A percentile compares a stretch with the other conserved stretches of the same genome.
These are phyloP conservation scores for Tolypocladium tropicale DNA, from an alignment of 2,329 filamentous ascomycete genomes.

Conservation along the genomic window DNA sequence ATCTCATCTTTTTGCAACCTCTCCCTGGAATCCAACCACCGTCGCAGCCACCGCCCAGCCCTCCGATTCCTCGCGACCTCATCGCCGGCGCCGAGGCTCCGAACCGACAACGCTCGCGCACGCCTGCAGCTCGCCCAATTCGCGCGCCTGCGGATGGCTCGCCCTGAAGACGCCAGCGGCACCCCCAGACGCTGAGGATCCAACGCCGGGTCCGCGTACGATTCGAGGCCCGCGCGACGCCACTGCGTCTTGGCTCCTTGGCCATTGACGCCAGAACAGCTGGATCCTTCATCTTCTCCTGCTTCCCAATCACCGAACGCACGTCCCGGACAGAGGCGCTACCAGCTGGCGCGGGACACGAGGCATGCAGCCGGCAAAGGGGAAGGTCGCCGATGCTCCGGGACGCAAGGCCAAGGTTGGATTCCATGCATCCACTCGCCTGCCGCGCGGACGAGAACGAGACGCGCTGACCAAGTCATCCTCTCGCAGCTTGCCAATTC, in stretches of 20 bases:
- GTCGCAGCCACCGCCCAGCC: background rate
- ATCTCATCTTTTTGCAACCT: background rate
- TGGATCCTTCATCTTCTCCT: background rate
- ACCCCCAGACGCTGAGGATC: background rate
- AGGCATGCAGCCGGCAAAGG: slow-evolving; percentile 44
- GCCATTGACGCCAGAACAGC: background rate
- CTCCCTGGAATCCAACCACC: background rate
- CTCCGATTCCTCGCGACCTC: background rate
- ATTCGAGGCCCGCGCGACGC: background rate
- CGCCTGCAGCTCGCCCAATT: background rate
- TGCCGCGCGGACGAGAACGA: background rate
- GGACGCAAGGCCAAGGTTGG: slow-evolving; percentile 52
- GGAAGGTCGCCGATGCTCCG: slow-evolving; percentile 42
- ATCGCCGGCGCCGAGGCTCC: background rate
- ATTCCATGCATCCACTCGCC: background rate
- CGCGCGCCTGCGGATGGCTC: background rate
- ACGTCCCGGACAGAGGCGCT: background rate
- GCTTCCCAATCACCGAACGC: background rate
- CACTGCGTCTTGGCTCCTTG: background rate
- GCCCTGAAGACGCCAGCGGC: background rate
- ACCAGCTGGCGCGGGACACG: slow-evolving; percentile 13
- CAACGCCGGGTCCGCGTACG: background rate
- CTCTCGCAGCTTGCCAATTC: slow-evolving; percentile 83
- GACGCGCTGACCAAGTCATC: background rate
- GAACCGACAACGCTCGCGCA: background rate